These are phyloP conservation scores for Rheum nobile DNA, from an alignment of 148 eudicot species.

Conservation along the genomic window DNA sequence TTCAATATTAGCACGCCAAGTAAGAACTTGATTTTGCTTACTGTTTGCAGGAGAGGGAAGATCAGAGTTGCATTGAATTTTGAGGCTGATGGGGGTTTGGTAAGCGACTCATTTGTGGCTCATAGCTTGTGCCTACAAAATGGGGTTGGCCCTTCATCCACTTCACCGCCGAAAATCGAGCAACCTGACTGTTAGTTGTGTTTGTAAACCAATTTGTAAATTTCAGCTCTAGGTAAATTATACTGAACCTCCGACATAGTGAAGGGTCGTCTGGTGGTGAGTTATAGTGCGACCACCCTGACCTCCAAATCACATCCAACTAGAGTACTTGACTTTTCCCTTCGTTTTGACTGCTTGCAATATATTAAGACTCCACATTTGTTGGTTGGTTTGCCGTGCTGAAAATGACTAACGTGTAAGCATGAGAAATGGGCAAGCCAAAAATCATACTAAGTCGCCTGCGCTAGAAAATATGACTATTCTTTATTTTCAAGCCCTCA, in stretches of 20 bases:
- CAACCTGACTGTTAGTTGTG: slow-evolving; percentile 40
- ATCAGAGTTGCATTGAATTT: slow-evolving; percentile 63
- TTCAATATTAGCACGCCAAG: background rate
- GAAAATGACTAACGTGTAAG: no score
- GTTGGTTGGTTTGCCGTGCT: no score
- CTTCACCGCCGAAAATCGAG: slow-evolving; percentile 43
- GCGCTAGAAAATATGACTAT: no score
- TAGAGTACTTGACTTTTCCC: background rate
- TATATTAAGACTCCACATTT: background rate
- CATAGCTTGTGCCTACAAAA: slow-evolving; percentile 59
- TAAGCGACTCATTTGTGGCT: slow-evolving; percentile 82
- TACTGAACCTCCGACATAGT: background rate
- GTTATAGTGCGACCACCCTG: background rate
- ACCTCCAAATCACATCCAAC: background rate
- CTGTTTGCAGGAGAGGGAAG: slow-evolving; percentile 41
- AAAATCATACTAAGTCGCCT: no score
- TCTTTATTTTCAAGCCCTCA: no score
- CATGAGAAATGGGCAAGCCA: no score
- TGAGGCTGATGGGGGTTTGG: slow-evolving; percentile 70
- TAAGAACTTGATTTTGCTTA: background rate
- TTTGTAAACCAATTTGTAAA: slow-evolving; percentile 23
- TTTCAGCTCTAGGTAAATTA: slow-evolving; percentile 10
- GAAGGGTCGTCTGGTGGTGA: background rate
- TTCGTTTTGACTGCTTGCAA: background rate
- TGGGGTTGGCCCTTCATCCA: slow-evolving; percentile 36